These are phyloP conservation scores for Colletotrichum sp. DNA, from an alignment of 2,329 filamentous ascomycete species.

Conservation along the genomic window DNA sequence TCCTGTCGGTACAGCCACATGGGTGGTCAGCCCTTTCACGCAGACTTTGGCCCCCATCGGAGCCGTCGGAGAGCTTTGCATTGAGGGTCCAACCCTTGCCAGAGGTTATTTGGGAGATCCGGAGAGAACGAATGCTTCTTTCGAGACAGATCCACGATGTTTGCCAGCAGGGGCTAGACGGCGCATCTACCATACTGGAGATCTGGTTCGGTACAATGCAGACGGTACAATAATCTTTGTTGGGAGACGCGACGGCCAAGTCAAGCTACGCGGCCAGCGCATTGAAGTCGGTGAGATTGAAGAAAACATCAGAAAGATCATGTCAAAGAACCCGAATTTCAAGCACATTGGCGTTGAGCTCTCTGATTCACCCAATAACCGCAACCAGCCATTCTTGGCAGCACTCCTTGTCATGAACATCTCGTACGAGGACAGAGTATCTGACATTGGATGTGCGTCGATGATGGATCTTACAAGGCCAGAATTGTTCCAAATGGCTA, in stretches of 20 bases:
- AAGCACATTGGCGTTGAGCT: conserved; percentile 31
- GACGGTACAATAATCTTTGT: conserved; percentile 33
- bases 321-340: conserved; percentile 35
- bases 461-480: not conserved
- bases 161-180: not conserved
- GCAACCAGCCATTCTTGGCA: not conserved
- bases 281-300: conserved; percentile 49
- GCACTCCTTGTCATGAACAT: not conserved
- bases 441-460: not conserved
- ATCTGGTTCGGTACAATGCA: conserved; percentile 46
- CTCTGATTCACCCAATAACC: not conserved
- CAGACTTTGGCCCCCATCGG: conserved; percentile 30
- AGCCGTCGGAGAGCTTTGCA: conserved; percentile 17
- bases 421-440: not conserved
- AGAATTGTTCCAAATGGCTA: not conserved
- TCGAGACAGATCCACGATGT: conserved; percentile 5
- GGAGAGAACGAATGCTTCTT: conserved; percentile 25
- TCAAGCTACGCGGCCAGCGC: conserved; percentile 53
- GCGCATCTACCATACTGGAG: conserved; percentile 52
- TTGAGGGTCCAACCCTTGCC: not conserved
- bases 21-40: conserved; percentile 31
- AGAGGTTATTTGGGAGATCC: conserved; percentile 18
- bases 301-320: conserved; percentile 22
- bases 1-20: conserved; percentile 25
- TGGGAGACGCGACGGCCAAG: conserved; percentile 51